Base-by-base conservation (phyloP, 2,329 filamentous ascomycete species). In the Mycosphaerella sp. region DNA sequence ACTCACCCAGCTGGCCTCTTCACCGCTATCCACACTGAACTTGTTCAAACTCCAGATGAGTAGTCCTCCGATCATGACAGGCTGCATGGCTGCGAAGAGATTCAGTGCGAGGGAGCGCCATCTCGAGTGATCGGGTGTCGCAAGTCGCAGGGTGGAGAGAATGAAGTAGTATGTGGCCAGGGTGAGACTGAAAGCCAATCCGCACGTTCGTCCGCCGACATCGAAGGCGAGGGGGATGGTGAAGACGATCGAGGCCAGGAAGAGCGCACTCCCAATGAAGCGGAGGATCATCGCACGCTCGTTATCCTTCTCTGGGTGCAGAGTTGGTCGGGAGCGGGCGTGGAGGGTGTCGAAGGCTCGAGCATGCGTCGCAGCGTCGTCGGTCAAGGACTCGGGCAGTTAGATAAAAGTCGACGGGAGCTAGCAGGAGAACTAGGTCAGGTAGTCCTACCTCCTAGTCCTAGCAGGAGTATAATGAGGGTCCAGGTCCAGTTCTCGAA, bases 161-260 rank as follows among this genome's bases (percentile, higher is more conserved):
- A 89, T 73, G 70, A 95, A 86, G 76, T 97, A 97, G 78, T 95
- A 97, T 66, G 81, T 78, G 64, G 92, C 91, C 51, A 97, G 82
- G 45, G 87, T 83, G 51, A 97, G 81, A 69, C 90, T 96, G 76
- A 95, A 97, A 59, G 90, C 92, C 67, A 98, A 80, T 56, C 93
- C 93, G 68, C 90, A 95, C 65, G 93, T 91, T 67, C 89, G 85
- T 59, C 93, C 93, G 70, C 93, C 93, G 67, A 97, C 92, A 81
- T 98, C 93, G 76, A 97, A 97, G 67, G 92, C 89, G 69, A 98
- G 85, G 58, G 93, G 93, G 70, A 98, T 93, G 59, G 90, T 95
- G 69, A 97, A 87, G 69, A 97, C 84, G 72, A 96, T 90, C 74
- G 87, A 87, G 73, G 91, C 80, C 66, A 97, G 84, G 75, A 96